A percentile compares a stretch with the other conserved stretches of the same genome.
Evolutionary conservation across 306 rosid species (phyloP).

Genomic region (Potentilla sterilis): DNA sequence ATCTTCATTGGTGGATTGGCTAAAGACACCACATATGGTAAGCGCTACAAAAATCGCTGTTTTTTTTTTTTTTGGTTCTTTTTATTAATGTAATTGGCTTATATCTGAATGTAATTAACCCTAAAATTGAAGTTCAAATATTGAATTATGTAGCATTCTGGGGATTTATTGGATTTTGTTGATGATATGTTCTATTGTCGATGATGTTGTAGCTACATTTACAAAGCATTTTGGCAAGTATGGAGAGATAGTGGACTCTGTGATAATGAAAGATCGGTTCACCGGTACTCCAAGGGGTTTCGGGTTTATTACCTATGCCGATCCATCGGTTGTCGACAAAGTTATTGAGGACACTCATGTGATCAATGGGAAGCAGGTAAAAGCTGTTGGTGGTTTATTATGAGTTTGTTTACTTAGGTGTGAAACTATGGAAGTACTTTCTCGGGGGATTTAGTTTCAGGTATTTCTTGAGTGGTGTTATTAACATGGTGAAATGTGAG

Average conservation of each 20-base stretch:
- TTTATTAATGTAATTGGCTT: neutral
- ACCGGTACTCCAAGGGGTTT: slow-evolving; percentile 85
- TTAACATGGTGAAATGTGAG: neutral
- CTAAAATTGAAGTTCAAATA: neutral
- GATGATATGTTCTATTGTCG: neutral
- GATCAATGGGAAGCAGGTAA: slow-evolving; percentile 75
- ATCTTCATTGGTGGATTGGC: slow-evolving; percentile 96
- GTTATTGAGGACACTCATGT: slow-evolving; percentile 76
- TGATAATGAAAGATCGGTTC: slow-evolving; percentile 87
- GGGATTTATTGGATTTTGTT: neutral
- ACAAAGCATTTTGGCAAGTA: slow-evolving; percentile 80
- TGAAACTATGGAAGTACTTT: too few relatives aligned
- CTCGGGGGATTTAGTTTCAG: too few relatives aligned
- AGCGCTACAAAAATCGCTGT: neutral
- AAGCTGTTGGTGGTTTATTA: neutral
- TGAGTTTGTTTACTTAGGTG: neutral
- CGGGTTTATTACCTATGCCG: slow-evolving; percentile 82
- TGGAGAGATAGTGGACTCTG: slow-evolving; percentile 90
- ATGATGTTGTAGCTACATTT: slow-evolving; percentile 48
- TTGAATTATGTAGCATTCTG: neutral
- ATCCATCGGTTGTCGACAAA: slow-evolving; percentile 80
- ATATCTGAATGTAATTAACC: neutral
- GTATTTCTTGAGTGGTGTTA: neutral
- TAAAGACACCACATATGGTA: slow-evolving; percentile 75
- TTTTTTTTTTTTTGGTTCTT: neutral